Conservation (phyloP, 768 basidiomycete species). For the Chalciporus chontae region DNA sequence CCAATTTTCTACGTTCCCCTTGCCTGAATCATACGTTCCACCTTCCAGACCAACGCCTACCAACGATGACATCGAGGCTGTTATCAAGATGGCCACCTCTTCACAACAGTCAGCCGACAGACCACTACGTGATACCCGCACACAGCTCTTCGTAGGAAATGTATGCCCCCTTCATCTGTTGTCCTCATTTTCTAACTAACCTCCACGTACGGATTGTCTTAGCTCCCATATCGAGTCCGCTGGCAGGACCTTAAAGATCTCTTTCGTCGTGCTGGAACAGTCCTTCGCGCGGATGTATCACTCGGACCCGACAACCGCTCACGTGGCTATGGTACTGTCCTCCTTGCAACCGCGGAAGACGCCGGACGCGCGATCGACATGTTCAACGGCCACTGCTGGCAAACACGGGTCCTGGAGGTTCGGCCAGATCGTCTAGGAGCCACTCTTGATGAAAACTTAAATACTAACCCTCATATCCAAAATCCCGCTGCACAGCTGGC, state of each 20-base stretch:
- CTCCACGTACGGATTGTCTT: not conserved
- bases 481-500: slow-evolving; percentile 16
- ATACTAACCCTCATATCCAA: slow-evolving; percentile 10
- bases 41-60: slow-evolving; percentile 39
- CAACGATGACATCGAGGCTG: slow-evolving; percentile 86
- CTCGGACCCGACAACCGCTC: slow-evolving; percentile 88
- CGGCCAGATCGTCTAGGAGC: slow-evolving; percentile 72
- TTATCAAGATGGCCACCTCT: slow-evolving; percentile 89
- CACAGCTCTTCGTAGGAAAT: slow-evolving; percentile 95
- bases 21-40: slow-evolving; percentile 6
- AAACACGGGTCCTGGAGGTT: slow-evolving; percentile 88
- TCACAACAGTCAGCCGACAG: slow-evolving; percentile 51
- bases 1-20: not conserved
- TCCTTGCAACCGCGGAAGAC: slow-evolving; percentile 92
- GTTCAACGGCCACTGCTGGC: slow-evolving; percentile 98
- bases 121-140: slow-evolving; percentile 76
- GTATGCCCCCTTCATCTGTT: slow-evolving; percentile 42
- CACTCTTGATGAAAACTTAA: slow-evolving; percentile 23
- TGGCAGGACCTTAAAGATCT: slow-evolving; percentile 99
- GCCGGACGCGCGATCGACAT: slow-evolving; percentile 92
- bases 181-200: not conserved
- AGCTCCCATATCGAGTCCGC: slow-evolving; percentile 95
- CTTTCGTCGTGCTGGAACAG: slow-evolving; percentile 91
- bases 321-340: slow-evolving; percentile 91
- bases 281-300: slow-evolving; percentile 74